Evolutionary conservation across 2,329 filamentous ascomycete genomes (phyloP).

Genomic region (Claviceps pazoutovae): DNA sequence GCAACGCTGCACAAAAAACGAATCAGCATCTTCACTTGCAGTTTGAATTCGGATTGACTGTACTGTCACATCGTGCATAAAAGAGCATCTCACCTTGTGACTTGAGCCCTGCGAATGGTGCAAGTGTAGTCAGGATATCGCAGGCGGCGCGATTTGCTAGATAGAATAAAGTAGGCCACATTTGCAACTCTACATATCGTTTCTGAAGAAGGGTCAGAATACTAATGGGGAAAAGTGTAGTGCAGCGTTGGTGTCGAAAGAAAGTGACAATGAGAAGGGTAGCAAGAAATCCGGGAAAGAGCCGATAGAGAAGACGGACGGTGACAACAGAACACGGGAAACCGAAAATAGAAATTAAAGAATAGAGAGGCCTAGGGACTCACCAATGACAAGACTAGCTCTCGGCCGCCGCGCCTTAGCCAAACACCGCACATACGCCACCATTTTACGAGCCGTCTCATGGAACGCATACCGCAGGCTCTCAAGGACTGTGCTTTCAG

Average conservation of each 20-base stretch:
- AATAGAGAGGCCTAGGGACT: slow-evolving; percentile 14
- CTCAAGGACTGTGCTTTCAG: slow-evolving; percentile 48
- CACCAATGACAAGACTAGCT: slow-evolving; percentile 48
- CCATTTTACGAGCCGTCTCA: slow-evolving; percentile 66
- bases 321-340: neutral
- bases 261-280: neutral
- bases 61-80: neutral
- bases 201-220: slow-evolving; percentile 22
- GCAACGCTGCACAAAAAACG: slow-evolving; percentile 38
- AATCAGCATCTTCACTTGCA: neutral
- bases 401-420: slow-evolving; percentile 40
- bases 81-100: slow-evolving; percentile 38
- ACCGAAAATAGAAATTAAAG: neutral
- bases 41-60: neutral
- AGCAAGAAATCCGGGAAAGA: neutral
- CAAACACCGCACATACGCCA: slow-evolving; percentile 47
- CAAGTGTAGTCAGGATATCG: slow-evolving; percentile 41
- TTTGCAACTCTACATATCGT: slow-evolving; percentile 53
- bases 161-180: slow-evolving; percentile 50
- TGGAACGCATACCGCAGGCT: slow-evolving; percentile 64
- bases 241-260: neutral
- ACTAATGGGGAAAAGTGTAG: too few species aligned
- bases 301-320: neutral
- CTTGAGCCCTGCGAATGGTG: slow-evolving; percentile 44
- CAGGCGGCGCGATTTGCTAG: slow-evolving; percentile 32